A percentile compares a stretch with the other conserved stretches of the same genome.
Conservation (phyloP, 176 grass and related monocot species). For the Phoenix roebelenii region DNA sequence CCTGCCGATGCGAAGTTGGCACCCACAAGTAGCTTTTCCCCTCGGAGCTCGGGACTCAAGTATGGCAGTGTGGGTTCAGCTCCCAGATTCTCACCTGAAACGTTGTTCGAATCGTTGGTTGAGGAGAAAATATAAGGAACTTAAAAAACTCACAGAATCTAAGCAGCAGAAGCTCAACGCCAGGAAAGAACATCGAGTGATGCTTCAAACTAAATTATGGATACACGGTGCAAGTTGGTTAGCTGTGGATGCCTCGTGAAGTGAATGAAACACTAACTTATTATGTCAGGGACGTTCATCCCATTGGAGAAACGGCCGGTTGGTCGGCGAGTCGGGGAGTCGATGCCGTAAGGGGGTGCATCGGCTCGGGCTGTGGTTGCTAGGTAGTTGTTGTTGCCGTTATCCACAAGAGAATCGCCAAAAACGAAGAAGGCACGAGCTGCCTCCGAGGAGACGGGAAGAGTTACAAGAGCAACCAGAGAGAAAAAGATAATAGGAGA, state of each 20-base stretch:
- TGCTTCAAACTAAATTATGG: too few species aligned
- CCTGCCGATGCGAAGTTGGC: constrained; percentile 97
- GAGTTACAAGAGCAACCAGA: not conserved
- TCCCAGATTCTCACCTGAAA: constrained; percentile 66
- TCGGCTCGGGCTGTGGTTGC: constrained; percentile 60
- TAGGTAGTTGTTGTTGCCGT: constrained; percentile 91
- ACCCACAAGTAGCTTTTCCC: constrained; percentile 67
- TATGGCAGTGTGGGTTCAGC: constrained; percentile 55
- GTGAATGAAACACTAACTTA: constrained; percentile 39
- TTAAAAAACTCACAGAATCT: too few species aligned
- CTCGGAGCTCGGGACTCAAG: constrained; percentile 65
- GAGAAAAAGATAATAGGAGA: not conserved
- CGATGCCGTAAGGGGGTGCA: constrained; percentile 73
- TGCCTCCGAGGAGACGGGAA: constrained; percentile 11
- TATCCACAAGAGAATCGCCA: constrained; percentile 92
- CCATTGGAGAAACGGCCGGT: constrained; percentile 78
- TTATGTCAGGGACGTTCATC: constrained; percentile 71
- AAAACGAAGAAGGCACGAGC: constrained; percentile 92
- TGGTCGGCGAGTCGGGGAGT: constrained; percentile 50
- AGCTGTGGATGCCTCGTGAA: too few species aligned
- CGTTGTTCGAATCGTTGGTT: too few species aligned
- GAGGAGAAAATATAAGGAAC: too few species aligned
- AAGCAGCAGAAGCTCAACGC: too few species aligned
- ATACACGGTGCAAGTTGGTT: too few species aligned
- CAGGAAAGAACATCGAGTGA: too few species aligned